Evolutionary conservation across 2,329 filamentous ascomycete species (phyloP).

Genomic region (Magnaporthiopsis rhizophila): DNA sequence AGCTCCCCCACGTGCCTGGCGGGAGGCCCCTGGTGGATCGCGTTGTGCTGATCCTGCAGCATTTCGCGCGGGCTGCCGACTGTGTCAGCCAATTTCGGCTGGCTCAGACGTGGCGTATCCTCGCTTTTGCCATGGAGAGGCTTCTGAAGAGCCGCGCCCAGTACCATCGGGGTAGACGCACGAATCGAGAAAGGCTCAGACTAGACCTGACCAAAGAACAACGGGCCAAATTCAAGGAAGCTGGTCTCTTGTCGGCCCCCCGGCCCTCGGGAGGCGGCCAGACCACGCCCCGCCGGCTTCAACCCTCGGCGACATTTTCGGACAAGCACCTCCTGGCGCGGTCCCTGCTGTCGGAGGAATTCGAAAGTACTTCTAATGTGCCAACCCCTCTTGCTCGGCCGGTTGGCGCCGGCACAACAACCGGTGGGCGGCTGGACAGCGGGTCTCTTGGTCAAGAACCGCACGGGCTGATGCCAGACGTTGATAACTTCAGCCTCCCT

Average conservation of each 20-base stretch:
- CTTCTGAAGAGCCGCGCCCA: slow-evolving; percentile 47
- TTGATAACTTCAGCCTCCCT: slow-evolving; percentile 42
- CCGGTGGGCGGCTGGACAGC: slow-evolving; percentile 12
- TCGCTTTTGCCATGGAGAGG: slow-evolving; percentile 47
- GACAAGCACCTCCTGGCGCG: slow-evolving; percentile 25
- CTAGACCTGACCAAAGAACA: slow-evolving; percentile 3
- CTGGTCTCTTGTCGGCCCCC: background rate
- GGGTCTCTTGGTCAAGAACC: slow-evolving; percentile 18
- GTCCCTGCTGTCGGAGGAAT: slow-evolving; percentile 45
- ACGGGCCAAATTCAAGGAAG: background rate
- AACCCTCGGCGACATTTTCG: slow-evolving; percentile 24
- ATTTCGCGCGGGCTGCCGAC: slow-evolving; percentile 51
- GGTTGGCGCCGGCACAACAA: slow-evolving; percentile 28
- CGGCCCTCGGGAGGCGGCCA: slow-evolving; percentile 21
- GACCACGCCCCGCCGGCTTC: slow-evolving; percentile 28
- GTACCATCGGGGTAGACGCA: slow-evolving; percentile 46
- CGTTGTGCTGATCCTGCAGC: slow-evolving; percentile 43
- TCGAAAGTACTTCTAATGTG: slow-evolving; percentile 56
- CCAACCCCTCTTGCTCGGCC: slow-evolving; percentile 52
- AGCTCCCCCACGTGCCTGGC: slow-evolving; percentile 34
- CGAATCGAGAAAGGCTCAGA: slow-evolving; percentile 29
- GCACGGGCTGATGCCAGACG: slow-evolving; percentile 41
- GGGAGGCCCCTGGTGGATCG: slow-evolving; percentile 34
- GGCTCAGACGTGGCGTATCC: slow-evolving; percentile 56
- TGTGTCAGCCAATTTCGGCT: slow-evolving; percentile 48